Evolutionary conservation across 2,329 filamentous ascomycete genomes (phyloP).

Genomic region (Colletotrichum spaethianum): DNA sequence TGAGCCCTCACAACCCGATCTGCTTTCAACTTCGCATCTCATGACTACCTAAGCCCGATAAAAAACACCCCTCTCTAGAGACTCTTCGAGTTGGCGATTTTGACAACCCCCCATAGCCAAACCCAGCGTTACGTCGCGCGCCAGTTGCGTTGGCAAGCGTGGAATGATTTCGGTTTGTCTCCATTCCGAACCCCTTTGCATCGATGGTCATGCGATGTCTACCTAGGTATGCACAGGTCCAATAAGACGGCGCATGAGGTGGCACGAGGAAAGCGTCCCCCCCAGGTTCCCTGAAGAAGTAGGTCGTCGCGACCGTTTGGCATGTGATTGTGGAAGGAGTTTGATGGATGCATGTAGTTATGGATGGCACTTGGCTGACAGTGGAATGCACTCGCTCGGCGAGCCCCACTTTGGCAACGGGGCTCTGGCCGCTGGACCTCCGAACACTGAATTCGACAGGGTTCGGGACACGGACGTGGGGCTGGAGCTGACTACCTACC

Average conservation of each 20-base stretch:
- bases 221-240: background rate
- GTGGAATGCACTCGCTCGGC: background rate
- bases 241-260: background rate
- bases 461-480: constrained; percentile 7
- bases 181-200: background rate
- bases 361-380: background rate
- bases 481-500: background rate
- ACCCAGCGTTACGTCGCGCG: background rate
- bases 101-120: background rate
- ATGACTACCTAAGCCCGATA: background rate
- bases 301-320: background rate
- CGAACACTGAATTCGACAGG: constrained; percentile 5
- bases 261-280: background rate
- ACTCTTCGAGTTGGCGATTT: background rate
- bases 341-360: background rate
- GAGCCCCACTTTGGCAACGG: constrained; percentile 9
- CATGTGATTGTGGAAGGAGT: constrained; percentile 18
- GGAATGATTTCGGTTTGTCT: background rate
- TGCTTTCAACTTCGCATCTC: background rate
- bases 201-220: background rate
- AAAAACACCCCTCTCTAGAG: background rate
- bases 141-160: background rate
- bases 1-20: background rate
- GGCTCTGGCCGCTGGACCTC: constrained; percentile 11
- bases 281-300: background rate